phyloP scores from a whole-genome alignment of 768 basidiomycete species.

The Chiua virens region DNA sequence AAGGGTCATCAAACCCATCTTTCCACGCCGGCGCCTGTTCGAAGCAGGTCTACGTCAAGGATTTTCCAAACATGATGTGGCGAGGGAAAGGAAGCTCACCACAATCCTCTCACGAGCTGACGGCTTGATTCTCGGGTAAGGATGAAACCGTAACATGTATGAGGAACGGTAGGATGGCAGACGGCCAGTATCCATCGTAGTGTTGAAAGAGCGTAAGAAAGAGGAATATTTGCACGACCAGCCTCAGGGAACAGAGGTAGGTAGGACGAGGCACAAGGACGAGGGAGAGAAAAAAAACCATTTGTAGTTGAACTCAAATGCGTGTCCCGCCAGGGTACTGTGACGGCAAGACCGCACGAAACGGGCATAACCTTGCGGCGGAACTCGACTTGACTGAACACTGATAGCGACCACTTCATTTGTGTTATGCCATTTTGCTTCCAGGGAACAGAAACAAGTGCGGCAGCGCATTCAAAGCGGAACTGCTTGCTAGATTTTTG shows the following conservation, averaged over 20 bases:
- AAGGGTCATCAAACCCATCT: neutral
- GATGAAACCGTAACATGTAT: conserved; percentile 28
- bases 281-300: conserved; percentile 1
- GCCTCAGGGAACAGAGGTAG: conserved; percentile 1
- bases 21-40: conserved; percentile 11
- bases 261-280: neutral
- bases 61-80: conserved; percentile 5
- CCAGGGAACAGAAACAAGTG: conserved; percentile 6
- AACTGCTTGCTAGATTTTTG: neutral
- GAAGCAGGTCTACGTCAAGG: conserved; percentile 2
- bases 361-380: conserved; percentile 17
- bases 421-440: conserved; percentile 15
- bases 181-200: conserved; percentile 13
- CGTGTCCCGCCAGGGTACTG: conserved; percentile 20
- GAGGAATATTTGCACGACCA: neutral
- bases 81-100: conserved; percentile 13
- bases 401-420: conserved; percentile 9
- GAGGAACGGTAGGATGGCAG: conserved; percentile 31
- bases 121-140: conserved; percentile 25
- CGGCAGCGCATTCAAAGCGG: neutral
- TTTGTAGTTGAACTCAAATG: conserved; percentile 21
- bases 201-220: neutral
- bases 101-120: conserved; percentile 25
- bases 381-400: too few relatives aligned
- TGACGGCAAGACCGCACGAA: conserved; percentile 30